Base-by-base conservation (phyloP, 2,329 filamentous ascomycete genomes). In the Aspergillus ruber region DNA sequence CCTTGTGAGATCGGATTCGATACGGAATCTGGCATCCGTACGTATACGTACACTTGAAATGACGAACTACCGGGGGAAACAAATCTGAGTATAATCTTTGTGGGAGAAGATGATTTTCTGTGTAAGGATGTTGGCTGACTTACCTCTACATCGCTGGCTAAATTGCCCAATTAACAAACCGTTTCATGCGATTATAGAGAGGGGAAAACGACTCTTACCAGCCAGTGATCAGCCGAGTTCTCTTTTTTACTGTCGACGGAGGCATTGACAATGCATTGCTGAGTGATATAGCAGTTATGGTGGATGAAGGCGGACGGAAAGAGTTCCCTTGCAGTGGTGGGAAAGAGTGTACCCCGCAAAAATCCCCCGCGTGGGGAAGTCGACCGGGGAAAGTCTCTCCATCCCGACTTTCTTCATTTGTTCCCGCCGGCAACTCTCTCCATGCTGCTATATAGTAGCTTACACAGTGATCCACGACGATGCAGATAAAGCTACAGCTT, bases 61-160 rank as follows among this genome's bases (percentile, higher is more conserved):
- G 58, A 2, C 58, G 59, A 21, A 32, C 59, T 60, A 29, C 7
- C 23, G 4, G 3, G 42, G 15, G 3, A 4, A 39, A 7, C 43
- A 20, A 38, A 15, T 35, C 21, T 41, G 8, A 2, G 6, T 43
- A 15, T 35, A 2, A 29, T 29, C 4, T 4, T 29, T 29, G 25
- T 29, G 25, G 25, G 10, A 29, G 25, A 29, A 29, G 25, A 29
- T 29, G 9, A 7, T 12, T 12, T 12, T 29, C 25, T 9, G 25
- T 29, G 25, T 29, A 12, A 1, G 12, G 10, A 10, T 4, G 25
- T 29, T 29, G 25, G 48, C 54, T 48, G 13, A 18, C 35, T 40
- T 51, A 61, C 59, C 39, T 18, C 59, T 55, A 52, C 59, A 61
- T 50, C 59, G 48, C 38, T 54, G 52, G 42, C 59, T 60, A 44